Base-by-base conservation (phyloP, 164 flowering plant genomes). In the Tetrastigma voinierianum region DNA sequence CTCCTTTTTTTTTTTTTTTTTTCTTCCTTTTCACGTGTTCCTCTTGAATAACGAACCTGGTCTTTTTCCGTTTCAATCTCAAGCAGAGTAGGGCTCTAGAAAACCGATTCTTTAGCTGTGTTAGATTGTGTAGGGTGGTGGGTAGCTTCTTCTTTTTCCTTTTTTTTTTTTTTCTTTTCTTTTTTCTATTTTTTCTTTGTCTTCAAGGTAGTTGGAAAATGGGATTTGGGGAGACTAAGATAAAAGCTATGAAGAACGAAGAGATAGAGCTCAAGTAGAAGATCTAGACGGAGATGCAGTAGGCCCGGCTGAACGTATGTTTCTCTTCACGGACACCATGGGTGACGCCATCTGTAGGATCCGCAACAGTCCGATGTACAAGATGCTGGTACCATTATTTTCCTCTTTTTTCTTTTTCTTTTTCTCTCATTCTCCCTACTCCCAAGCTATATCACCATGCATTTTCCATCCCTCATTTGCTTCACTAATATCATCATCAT, bases 311-410 rank as follows among this genome's bases (percentile, higher is more conserved):
- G 72, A 80, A 11, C 70, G 77, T 13, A 65, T 70, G 1, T 76
- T 76, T 60, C 82, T 89, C 71, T 76, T 82, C 79, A 80, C 84
- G 0, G 90, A 89, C 77, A 80, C 79, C 10, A 40, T 89, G 82
- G 90, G 90, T 25, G 96, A 90, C 79, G 93, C 96, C 77, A 81
- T 87, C 16, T 86, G 86, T 69, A 79, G 90, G 65, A 80, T 90
- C 64, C 79, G 90, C 14, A 76, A 84, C 67, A 74, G 78, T 66
- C 88, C 88, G n/a, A 15, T 72, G 40, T 76, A 70, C 77, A 78
- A 53, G 23, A 87, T 89, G 94, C 85, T 87, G 84, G 91, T 88
- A 79, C 61, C 62, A 21, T 18, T 25, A 46, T 21, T 14, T 20
- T 18, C 32, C 32, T 59, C 40, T 43, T 32, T 24, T 0, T 7